Percentiles rank a stretch among this genome's conserved stretches.
Conservation (phyloP, 2,329 filamentous ascomycete genomes). For the Venturia aucupariae region DNA sequence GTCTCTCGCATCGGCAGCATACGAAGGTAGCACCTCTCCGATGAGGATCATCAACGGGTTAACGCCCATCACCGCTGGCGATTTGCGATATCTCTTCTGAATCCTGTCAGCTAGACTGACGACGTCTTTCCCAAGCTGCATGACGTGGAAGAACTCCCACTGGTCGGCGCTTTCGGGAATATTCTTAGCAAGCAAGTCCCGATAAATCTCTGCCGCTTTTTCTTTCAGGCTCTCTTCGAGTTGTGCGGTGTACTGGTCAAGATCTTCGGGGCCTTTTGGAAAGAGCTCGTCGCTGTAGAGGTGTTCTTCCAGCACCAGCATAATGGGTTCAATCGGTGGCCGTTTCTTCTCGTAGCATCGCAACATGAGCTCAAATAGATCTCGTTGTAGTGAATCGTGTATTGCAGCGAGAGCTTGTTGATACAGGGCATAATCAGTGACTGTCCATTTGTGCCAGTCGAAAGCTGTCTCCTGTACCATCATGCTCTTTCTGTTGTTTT, state of each 20-base stretch:
- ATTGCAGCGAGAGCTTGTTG: conserved; percentile 64
- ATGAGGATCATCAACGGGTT: conserved; percentile 63
- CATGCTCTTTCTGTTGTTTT: conserved; percentile 43
- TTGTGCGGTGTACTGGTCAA: conserved; percentile 61
- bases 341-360: conserved; percentile 84
- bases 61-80: conserved; percentile 75
- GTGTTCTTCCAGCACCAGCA: conserved; percentile 74
- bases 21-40: conserved; percentile 76
- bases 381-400: conserved; percentile 74
- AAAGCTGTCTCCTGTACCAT: conserved; percentile 34
- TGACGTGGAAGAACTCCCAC: conserved; percentile 87
- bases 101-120: conserved; percentile 80
- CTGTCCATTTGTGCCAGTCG: conserved; percentile 42
- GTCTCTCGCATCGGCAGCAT: conserved; percentile 80
- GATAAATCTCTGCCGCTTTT: conserved; percentile 71
- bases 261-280: conserved; percentile 57
- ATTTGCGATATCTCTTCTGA: conserved; percentile 83
- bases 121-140: conserved; percentile 78
- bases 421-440: conserved; percentile 48
- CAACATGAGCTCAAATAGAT: conserved; percentile 80
- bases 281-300: conserved; percentile 73
- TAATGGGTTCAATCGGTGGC: conserved; percentile 66
- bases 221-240: conserved; percentile 63
- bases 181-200: conserved; percentile 65
- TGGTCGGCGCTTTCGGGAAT: conserved; percentile 71